These are phyloP conservation scores for Beta corolliflora DNA, from an alignment of 179 eudicot genomes.

Conservation along the genomic window DNA sequence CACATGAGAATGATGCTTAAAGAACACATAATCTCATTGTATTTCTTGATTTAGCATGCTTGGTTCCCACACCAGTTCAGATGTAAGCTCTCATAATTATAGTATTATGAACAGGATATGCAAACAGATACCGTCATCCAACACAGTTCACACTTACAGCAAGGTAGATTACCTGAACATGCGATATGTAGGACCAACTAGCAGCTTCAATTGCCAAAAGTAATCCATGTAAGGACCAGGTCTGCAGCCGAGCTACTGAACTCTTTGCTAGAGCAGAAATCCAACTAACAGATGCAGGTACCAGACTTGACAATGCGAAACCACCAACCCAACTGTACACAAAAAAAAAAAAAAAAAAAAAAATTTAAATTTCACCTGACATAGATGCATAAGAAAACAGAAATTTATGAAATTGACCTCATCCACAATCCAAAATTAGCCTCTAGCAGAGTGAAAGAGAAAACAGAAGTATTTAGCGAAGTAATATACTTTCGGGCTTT, in stretches of 20 bases:
- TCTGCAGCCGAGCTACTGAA: too few relatives aligned
- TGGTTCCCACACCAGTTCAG: neutral
- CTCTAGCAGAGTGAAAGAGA: neutral
- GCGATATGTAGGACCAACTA: slow-evolving; percentile 86
- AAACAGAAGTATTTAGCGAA: too few relatives aligned
- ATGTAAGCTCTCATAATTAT: too few relatives aligned
- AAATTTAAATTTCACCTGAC: slow-evolving; percentile 10
- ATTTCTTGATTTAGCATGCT: slow-evolving; percentile 1
- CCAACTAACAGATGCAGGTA: slow-evolving; percentile 89
- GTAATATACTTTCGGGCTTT: too few relatives aligned
- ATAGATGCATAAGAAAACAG: slow-evolving; percentile 10
- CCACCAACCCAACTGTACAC: slow-evolving; percentile 86
- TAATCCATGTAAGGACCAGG: too few relatives aligned
- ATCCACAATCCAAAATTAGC: neutral
- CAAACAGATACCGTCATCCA: neutral
- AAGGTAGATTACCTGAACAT: slow-evolving; percentile 74
- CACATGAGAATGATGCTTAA: neutral
- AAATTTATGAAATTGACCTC: neutral
- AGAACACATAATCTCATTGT: too few relatives aligned
- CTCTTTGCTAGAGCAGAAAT: too few relatives aligned
- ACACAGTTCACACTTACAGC: neutral
- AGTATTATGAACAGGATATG: neutral
- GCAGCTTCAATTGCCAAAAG: slow-evolving; percentile 12
- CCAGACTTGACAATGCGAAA: slow-evolving; percentile 92
- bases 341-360: too few relatives aligned